Base-by-base conservation (phyloP, 441 rosid genomes). In the Viola pubescens region DNA sequence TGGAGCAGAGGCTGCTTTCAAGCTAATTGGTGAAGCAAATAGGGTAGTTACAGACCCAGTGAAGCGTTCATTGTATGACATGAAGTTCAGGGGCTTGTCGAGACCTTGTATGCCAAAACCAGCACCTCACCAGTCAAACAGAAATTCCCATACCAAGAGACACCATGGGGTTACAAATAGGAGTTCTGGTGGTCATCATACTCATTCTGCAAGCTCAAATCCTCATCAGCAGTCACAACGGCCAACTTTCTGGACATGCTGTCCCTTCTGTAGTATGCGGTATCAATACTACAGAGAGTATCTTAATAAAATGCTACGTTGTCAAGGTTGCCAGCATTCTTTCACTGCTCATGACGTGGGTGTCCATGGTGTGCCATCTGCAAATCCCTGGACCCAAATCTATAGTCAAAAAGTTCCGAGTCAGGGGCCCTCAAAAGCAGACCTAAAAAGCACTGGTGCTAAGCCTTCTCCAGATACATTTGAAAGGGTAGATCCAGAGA, bases 1-100 rank as follows among this genome's bases (percentile, higher is more conserved):
- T 57, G 97, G 99, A 12, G 95, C 99, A 9, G 99, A 94, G 70
- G 82, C 89, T 70, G 99, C 99, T 59, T 94, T 90, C 65, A 88
- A 94, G 79, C 70, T 78, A 59, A 79, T 90, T 68, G 90, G 88
- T 12, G 94, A 94, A 73, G 96, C 99, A n/a, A 82, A 85, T 62
- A 81, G 84, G 64, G 75, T 85, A 64, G 96, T 94, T 56, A 72
- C 79, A 67, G 95, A 90, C 70, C 69, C 72, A 51, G 61, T 59
- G 41, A 82, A 70, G 63, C 81, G 99, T 60, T 61, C 76, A 43
- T 0, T 65, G 44, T 80, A 79, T 75, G 95, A 90, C 70, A 50
- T 72, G 70, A 86, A 67, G 63, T 79, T 61, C 56, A 81, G 73
- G 64, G 65, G 61, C 45, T 54, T 67, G 13, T 65, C 68, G 3